phyloP scores from a whole-genome alignment of 2,329 filamentous ascomycete species.

The Claviceps maximensis region DNA sequence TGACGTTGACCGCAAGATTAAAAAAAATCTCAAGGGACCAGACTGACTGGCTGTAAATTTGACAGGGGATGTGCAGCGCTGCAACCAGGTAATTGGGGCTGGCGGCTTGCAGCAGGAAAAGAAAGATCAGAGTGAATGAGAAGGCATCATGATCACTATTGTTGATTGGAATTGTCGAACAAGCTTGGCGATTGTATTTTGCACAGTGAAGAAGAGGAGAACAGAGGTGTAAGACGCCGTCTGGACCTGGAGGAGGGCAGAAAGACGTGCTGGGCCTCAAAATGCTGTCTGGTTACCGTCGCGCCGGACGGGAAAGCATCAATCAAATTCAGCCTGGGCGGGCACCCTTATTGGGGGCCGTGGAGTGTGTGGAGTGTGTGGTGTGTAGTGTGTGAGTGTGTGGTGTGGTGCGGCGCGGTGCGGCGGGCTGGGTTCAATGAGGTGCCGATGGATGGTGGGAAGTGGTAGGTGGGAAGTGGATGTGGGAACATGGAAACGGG shows the following conservation, averaged over 20 bases:
- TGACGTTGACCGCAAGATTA: not conserved
- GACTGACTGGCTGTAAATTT: constrained; percentile 5
- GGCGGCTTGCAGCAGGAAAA: constrained; percentile 6
- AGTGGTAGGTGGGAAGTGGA: not conserved
- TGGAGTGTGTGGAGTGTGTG: not conserved
- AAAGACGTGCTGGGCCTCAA: constrained; percentile 2
- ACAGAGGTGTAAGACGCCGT: constrained; percentile 5
- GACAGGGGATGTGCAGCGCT: constrained; percentile 6
- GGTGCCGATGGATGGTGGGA: not conserved
- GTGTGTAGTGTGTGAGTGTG: not conserved
- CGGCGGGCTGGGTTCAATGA: not conserved
- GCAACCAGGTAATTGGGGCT: constrained; percentile 6
- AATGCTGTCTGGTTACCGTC: constrained; percentile 8
- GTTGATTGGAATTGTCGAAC: constrained; percentile 4
- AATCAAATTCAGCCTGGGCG: not conserved
- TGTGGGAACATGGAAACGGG: no score
- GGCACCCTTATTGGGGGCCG: constrained; percentile 3
- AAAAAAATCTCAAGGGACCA: not conserved
- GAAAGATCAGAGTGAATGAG: constrained; percentile 8
- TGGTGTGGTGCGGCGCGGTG: not conserved
- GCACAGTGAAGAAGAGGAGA: constrained; percentile 1
- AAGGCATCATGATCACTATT: constrained; percentile 7
- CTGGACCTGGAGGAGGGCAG: constrained; percentile 4
- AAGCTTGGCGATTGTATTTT: not conserved
- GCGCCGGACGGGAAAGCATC: constrained; percentile 5